These are phyloP conservation scores for Phytophthora pini DNA, from an alignment of 352 stramenopile species.

Conservation along the genomic window DNA sequence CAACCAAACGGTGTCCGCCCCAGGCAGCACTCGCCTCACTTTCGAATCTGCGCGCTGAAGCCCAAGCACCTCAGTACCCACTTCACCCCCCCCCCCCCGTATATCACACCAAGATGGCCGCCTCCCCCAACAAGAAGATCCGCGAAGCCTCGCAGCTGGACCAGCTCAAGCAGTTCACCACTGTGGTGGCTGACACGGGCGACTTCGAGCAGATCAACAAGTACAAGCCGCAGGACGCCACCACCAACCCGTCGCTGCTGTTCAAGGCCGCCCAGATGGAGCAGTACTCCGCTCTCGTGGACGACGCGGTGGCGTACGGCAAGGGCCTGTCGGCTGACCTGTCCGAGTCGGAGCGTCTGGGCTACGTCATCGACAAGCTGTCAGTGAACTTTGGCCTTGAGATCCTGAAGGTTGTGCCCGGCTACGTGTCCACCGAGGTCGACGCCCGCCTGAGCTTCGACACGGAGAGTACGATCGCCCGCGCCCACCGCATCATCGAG, in stretches of 20 bases:
- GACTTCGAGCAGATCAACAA: slow-evolving; percentile 93
- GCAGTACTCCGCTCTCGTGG: slow-evolving; percentile 96
- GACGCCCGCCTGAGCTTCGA: slow-evolving; percentile 98
- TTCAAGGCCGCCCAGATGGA: slow-evolving; percentile 97
- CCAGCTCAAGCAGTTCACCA: slow-evolving; percentile 97
- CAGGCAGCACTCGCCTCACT: slow-evolving; percentile 50
- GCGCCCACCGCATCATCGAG: slow-evolving; percentile 95
- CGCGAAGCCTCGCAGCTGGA: slow-evolving; percentile 90
- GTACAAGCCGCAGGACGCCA: slow-evolving; percentile 97
- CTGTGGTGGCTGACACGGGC: slow-evolving; percentile 98
- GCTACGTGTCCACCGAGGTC: slow-evolving; percentile 99
- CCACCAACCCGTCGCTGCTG: slow-evolving; percentile 99
- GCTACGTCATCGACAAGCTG: slow-evolving; percentile 97
- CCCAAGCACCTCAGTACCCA: slow-evolving; percentile 36
- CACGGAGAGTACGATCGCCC: slow-evolving; percentile 92
- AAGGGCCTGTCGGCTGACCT: slow-evolving; percentile 73
- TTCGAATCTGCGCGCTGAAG: slow-evolving; percentile 68
- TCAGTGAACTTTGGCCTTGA: slow-evolving; percentile 98
- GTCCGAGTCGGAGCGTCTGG: slow-evolving; percentile 88
- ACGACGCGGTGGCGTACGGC: slow-evolving; percentile 95
- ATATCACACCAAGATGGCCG: slow-evolving; percentile 41
- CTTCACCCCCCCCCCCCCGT: background rate
- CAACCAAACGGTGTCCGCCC: slow-evolving; percentile 8
- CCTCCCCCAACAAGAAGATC: slow-evolving; percentile 79
- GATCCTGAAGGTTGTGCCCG: slow-evolving; percentile 97